Percentiles rank a stretch among this genome's conserved stretches.
Evolutionary conservation across 805 yeast genomes (phyloP).

Genomic region (Candida hungchunana): DNA sequence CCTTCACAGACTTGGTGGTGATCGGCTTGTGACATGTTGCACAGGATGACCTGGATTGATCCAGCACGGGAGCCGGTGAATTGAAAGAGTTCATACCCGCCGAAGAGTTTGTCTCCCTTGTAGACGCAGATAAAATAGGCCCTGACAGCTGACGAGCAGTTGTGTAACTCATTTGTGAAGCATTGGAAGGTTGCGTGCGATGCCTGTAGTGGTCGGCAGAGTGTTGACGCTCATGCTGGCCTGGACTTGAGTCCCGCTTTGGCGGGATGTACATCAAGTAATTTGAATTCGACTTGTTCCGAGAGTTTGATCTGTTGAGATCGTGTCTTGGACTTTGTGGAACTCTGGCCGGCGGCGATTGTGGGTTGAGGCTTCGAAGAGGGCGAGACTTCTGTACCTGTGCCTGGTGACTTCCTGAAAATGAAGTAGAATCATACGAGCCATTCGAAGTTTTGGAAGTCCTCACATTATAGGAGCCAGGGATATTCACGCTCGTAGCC

Average conservation of each 20-base stretch:
- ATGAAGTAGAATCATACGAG: neutral
- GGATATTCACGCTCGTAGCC: slow-evolving; percentile 3
- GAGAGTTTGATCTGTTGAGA: slow-evolving; percentile 7
- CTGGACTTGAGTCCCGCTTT: slow-evolving; percentile 15
- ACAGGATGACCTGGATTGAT: slow-evolving; percentile 30
- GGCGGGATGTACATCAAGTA: slow-evolving; percentile 29
- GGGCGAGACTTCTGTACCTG: neutral
- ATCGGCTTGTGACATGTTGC: slow-evolving; percentile 49
- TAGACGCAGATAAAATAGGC: slow-evolving; percentile 6
- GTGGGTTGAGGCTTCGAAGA: neutral
- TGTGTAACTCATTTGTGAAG: slow-evolving; percentile 8
- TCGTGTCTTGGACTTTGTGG: slow-evolving; percentile 3
- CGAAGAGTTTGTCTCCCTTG: slow-evolving; percentile 8
- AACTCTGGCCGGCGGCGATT: neutral
- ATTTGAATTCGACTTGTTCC: slow-evolving; percentile 14
- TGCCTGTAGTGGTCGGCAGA: slow-evolving; percentile 2
- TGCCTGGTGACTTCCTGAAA: neutral
- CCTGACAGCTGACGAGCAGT: slow-evolving; percentile 9
- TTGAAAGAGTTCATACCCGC: slow-evolving; percentile 1
- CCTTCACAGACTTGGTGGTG: slow-evolving; percentile 79
- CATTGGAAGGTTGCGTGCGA: slow-evolving; percentile 11
- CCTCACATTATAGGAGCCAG: slow-evolving; percentile 5
- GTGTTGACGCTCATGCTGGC: slow-evolving; percentile 3
- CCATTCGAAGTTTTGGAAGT: neutral
- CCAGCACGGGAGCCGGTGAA: slow-evolving; percentile 8